Evolutionary conservation across 163 green algal species (phyloP).

Genomic region (Scenedesmus sp.): DNA sequence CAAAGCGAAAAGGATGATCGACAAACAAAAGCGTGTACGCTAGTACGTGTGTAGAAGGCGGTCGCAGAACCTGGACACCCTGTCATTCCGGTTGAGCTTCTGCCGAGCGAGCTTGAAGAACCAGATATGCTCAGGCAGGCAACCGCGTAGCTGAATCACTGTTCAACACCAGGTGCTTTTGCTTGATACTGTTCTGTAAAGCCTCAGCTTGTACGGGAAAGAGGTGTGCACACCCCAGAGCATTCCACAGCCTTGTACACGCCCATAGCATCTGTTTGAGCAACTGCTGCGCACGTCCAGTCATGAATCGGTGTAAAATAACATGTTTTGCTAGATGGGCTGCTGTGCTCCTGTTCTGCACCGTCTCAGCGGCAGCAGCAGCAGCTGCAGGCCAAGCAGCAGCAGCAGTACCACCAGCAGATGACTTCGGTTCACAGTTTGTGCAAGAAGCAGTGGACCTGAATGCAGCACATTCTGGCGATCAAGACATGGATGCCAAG

Average conservation of each 20-base stretch:
- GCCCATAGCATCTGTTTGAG: background rate
- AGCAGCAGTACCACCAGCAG: background rate
- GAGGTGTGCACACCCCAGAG: too few species aligned
- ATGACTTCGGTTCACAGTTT: constrained; percentile 37
- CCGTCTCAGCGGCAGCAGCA: background rate
- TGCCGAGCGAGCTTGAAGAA: background rate
- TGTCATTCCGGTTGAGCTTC: background rate
- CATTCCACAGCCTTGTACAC: too few species aligned
- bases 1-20: too few species aligned
- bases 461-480: constrained; percentile 1
- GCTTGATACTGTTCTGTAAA: too few species aligned
- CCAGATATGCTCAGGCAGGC: background rate
- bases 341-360: background rate
- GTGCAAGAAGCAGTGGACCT: constrained; percentile 49
- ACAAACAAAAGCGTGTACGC: too few species aligned
- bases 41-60: too few species aligned
- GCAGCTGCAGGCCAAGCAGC: background rate
- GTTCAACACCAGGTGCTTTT: too few species aligned
- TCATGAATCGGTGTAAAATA: background rate
- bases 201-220: too few species aligned
- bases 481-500: constrained; percentile 23
- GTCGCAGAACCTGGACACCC: background rate
- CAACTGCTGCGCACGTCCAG: background rate
- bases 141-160: too few species aligned
- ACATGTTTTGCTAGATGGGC: too few species aligned